Percentiles rank a stretch among this genome's conserved stretches.
phyloP scores from a whole-genome alignment of 106 monocot species.

The Dendrobium nobile region DNA sequence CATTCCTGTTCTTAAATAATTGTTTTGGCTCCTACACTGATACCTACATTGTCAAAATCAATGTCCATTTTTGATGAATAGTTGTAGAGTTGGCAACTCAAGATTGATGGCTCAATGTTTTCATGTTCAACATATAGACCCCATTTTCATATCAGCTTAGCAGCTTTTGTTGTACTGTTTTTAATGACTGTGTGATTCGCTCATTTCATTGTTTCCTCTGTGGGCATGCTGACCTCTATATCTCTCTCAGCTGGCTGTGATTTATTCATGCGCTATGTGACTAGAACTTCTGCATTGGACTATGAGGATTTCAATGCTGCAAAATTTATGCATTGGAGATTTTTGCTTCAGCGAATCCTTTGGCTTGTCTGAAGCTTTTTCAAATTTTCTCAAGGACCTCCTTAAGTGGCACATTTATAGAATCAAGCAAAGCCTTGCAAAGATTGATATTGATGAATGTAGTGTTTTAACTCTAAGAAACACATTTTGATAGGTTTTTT shows the following conservation, averaged over 20 bases:
- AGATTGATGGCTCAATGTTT: not conserved
- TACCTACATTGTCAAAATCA: not conserved
- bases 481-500: too few species aligned
- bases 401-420: too few species aligned
- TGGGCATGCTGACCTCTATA: slow-evolving; percentile 47
- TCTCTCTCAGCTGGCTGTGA: slow-evolving; percentile 93
- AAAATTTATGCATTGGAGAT: slow-evolving; percentile 15
- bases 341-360: too few species aligned
- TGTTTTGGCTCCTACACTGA: not conserved
- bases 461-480: too few species aligned
- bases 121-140: not conserved
- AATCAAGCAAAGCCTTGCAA: too few species aligned
- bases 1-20: not conserved
- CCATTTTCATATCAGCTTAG: not conserved
- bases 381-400: too few species aligned
- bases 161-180: not conserved
- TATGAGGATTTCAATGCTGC: slow-evolving; percentile 94
- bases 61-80: not conserved
- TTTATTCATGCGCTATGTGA: slow-evolving; percentile 92
- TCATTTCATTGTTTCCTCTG: not conserved
- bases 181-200: not conserved
- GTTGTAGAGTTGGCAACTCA: not conserved
- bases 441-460: too few species aligned
- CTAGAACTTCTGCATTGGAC: slow-evolving; percentile 86
- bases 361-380: too few species aligned